phyloP scores from a whole-genome alignment of 2,329 filamentous ascomycete genomes.

The Thelonectria discophora region DNA sequence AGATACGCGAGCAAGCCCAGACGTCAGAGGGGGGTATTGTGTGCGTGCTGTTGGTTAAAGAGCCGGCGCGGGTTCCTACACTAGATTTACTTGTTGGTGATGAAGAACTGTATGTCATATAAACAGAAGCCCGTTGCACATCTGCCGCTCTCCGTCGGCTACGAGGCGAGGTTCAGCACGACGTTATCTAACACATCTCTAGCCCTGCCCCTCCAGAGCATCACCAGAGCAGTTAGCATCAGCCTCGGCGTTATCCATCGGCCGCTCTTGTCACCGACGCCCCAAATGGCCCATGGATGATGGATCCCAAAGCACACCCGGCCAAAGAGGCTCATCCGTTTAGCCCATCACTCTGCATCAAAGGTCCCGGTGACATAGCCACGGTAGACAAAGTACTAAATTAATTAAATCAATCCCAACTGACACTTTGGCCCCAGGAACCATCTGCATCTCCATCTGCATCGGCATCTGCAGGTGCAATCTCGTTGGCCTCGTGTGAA shows the following conservation, averaged over 20 bases:
- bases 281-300: neutral
- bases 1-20: no score
- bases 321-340: neutral
- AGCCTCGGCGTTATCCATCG: neutral
- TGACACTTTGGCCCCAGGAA: no score
- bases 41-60: neutral
- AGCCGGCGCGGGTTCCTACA: neutral
- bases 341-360: neutral
- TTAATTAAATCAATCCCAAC: neutral
- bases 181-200: no score
- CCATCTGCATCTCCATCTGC: neutral
- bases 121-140: neutral
- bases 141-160: no score
- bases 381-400: neutral
- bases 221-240: neutral
- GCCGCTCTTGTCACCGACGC: neutral
- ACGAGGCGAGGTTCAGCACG: no score
- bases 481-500: neutral
- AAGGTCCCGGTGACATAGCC: neutral
- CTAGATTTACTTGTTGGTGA: neutral
- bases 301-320: no score
- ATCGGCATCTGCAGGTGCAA: neutral
- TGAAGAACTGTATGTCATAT: neutral
- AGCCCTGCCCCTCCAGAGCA: no score
- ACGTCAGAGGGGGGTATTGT: no score